Conservation (phyloP, 305 asterid genomes). For the Fraxinus albicans region DNA sequence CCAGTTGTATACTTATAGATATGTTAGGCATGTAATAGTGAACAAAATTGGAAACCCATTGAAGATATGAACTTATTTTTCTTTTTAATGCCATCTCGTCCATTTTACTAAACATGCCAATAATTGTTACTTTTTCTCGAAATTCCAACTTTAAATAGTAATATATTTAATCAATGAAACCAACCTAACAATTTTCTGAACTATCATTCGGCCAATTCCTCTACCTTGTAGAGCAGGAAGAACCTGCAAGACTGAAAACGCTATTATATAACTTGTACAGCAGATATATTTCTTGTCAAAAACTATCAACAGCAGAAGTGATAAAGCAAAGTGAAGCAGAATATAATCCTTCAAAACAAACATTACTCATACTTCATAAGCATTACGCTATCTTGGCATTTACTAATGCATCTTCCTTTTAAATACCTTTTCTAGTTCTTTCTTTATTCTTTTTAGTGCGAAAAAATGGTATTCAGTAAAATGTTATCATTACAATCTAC, state of each 20-base stretch:
- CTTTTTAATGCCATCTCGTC: not conserved
- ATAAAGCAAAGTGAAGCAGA: not conserved
- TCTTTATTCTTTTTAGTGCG: not conserved
- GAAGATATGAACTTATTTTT: not conserved
- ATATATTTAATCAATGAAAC: conserved; percentile 12
- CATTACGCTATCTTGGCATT: not conserved
- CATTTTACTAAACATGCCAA: not conserved
- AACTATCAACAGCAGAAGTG: not conserved
- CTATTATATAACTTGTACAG: conserved; percentile 19
- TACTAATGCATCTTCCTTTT: not conserved
- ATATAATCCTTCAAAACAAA: not conserved
- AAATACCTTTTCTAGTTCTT: not conserved
- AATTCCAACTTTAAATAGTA: not conserved
- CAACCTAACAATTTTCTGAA: conserved; percentile 67
- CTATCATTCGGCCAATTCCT: conserved; percentile 77
- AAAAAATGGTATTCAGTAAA: not conserved
- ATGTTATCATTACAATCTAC: not conserved
- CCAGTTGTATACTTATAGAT: not conserved
- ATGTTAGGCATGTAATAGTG: not conserved
- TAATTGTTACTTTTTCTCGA: not conserved
- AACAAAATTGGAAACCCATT: not conserved
- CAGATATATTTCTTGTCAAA: conserved; percentile 7
- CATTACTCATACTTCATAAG: not conserved
- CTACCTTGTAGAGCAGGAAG: conserved; percentile 58
- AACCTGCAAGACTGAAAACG: conserved; percentile 54